A percentile compares a stretch with the other conserved stretches of the same genome.
These are phyloP conservation scores for Citrullus mucosospermus DNA, from an alignment of 306 rosid species.

Conservation along the genomic window DNA sequence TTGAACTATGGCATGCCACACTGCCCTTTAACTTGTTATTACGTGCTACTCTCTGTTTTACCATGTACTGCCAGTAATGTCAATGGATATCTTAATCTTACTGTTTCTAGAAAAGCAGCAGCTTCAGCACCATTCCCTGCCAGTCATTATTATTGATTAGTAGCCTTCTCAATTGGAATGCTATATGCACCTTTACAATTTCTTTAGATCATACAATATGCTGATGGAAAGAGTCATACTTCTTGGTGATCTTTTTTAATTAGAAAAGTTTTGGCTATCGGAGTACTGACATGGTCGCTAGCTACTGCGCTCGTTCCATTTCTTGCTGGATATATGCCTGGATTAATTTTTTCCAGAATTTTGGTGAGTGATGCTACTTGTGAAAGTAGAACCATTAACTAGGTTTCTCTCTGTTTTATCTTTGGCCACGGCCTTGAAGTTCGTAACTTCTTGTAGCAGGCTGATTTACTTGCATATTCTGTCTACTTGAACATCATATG, in stretches of 20 bases:
- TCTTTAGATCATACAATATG: neutral
- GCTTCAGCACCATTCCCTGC: neutral
- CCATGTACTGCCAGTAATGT: neutral
- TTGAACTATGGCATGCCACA: neutral
- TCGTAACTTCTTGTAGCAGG: neutral
- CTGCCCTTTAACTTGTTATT: neutral
- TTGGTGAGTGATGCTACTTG: slow-evolving; percentile 36
- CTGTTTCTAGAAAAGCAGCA: neutral
- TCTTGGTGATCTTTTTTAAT: slow-evolving; percentile 7
- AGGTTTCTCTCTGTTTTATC: neutral
- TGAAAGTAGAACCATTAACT: neutral
- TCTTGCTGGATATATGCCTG: slow-evolving; percentile 81
- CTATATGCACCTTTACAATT: neutral
- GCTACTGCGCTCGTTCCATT: slow-evolving; percentile 83
- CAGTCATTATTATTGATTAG: neutral
- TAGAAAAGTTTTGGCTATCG: slow-evolving; percentile 78
- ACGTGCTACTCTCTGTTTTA: neutral
- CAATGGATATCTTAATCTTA: neutral
- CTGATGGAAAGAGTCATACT: slow-evolving; percentile 1
- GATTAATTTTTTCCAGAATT: slow-evolving; percentile 65
- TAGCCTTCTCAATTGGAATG: neutral
- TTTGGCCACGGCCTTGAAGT: neutral
- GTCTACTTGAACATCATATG: neutral
- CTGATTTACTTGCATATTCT: neutral
- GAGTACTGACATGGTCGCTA: slow-evolving; percentile 78